Evolutionary conservation across 2,329 filamentous ascomycete species (phyloP).

Genomic region (Allantophomopsis cytisporea): DNA sequence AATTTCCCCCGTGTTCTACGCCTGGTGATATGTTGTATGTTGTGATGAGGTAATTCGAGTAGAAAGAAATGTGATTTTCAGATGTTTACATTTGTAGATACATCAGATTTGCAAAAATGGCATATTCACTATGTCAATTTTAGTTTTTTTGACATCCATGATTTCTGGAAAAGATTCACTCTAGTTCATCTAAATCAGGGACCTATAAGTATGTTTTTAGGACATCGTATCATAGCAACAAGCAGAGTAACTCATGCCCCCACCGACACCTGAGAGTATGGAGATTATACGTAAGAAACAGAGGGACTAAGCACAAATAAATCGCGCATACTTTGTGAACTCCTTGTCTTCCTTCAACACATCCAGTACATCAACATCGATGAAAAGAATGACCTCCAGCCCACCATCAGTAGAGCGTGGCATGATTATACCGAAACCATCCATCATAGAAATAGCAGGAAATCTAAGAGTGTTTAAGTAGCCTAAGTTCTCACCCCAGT

Average conservation of each 20-base stretch:
- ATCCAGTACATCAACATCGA: not conserved
- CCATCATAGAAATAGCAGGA: conserved; percentile 1
- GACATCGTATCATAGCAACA: too few relatives aligned
- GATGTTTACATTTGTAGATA: too few relatives aligned
- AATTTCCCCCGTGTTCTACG: too few relatives aligned
- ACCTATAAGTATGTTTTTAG: too few relatives aligned
- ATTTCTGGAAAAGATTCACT: too few relatives aligned
- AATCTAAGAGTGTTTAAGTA: not conserved
- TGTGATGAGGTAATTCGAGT: too few relatives aligned
- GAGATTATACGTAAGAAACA: not conserved
- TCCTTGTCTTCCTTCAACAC: conserved; percentile 1
- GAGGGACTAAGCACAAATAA: not conserved
- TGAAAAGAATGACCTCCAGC: conserved; percentile 1
- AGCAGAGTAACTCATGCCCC: not conserved
- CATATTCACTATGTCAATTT: too few relatives aligned
- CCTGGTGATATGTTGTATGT: too few relatives aligned
- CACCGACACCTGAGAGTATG: not conserved
- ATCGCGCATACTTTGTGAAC: not conserved
- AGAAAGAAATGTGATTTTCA: too few relatives aligned
- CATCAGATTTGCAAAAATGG: too few relatives aligned
- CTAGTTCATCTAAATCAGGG: too few relatives aligned
- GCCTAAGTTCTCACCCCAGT: not conserved
- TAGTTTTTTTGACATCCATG: too few relatives aligned
- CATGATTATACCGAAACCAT: not conserved
- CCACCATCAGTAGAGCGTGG: not conserved